A percentile compares a stretch with the other conserved stretches of the same genome.
These are phyloP conservation scores for Mycotypha africana DNA, from an alignment of 371 early-diverging fungal genomes.

Conservation along the genomic window DNA sequence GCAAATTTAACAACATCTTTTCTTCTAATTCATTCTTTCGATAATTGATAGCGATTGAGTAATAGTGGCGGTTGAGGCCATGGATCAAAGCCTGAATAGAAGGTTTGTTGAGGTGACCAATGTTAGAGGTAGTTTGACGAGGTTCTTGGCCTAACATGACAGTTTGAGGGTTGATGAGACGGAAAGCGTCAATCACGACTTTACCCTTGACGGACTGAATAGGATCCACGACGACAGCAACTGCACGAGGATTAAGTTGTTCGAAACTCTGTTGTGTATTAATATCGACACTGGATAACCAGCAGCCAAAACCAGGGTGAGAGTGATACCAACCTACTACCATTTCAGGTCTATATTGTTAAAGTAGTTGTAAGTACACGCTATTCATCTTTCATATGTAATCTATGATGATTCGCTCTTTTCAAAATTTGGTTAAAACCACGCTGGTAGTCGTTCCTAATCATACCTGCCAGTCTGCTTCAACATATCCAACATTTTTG, in stretches of 20 bases:
- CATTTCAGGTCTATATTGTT: slow-evolving; percentile 82
- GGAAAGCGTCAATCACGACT: slow-evolving; percentile 99
- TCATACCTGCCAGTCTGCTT: slow-evolving; percentile 98
- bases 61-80: slow-evolving; percentile 99
- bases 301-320: slow-evolving; percentile 99
- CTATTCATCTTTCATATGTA: too few species aligned
- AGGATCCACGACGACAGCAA: slow-evolving; percentile 99
- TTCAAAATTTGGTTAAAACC: too few species aligned
- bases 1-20: slow-evolving; percentile 98
- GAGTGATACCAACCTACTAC: slow-evolving; percentile 99
- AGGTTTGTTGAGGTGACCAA: slow-evolving; percentile 99
- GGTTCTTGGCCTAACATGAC: slow-evolving; percentile 93
- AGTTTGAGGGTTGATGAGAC: slow-evolving; percentile 92
- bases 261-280: slow-evolving; percentile 99
- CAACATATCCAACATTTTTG: slow-evolving; percentile 99
- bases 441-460: too few species aligned
- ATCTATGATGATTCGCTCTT: too few species aligned
- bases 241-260: slow-evolving; percentile 93
- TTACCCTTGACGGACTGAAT: slow-evolving; percentile 99
- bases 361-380: too few species aligned
- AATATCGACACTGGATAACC: slow-evolving; percentile 99
- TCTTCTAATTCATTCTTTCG: slow-evolving; percentile 99
- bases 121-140: slow-evolving; percentile 99
- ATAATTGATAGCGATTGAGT: slow-evolving; percentile 99
- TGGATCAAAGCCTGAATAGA: slow-evolving; percentile 98